Evolutionary conservation across 495 filamentous ascomycete genomes (phyloP).

Genomic region (Penicillium waksmanii): DNA sequence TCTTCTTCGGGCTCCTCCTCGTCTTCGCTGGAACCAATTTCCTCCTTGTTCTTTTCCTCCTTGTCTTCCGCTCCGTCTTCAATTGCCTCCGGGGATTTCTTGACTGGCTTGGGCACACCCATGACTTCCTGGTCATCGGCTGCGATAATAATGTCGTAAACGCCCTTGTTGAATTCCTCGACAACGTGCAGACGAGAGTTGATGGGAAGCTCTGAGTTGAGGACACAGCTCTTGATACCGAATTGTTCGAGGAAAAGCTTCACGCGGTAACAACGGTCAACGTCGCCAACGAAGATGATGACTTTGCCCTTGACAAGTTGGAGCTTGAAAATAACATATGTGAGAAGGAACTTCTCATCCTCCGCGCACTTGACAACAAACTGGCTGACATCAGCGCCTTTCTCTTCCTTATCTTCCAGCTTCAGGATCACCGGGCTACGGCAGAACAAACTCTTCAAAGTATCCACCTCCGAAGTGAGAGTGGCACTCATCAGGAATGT

Average conservation of each 20-base stretch:
- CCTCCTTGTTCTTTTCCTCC: conserved; percentile 23
- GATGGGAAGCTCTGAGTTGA: conserved; percentile 94
- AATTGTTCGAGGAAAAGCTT: conserved; percentile 98
- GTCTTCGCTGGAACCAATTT: conserved; percentile 38
- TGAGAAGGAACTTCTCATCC: conserved; percentile 94
- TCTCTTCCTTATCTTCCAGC: conserved; percentile 72
- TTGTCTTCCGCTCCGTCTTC: conserved; percentile 18
- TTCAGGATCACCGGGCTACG: conserved; percentile 77
- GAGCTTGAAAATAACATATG: conserved; percentile 93
- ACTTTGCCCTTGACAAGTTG: conserved; percentile 93
- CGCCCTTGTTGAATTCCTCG: conserved; percentile 93
- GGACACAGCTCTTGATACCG: conserved; percentile 86
- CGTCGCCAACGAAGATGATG: conserved; percentile 91
- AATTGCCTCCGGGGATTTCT: conserved; percentile 33
- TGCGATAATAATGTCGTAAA: conserved; percentile 97
- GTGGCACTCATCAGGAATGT: conserved; percentile 94
- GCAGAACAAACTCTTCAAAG: conserved; percentile 84
- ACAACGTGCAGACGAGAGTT: conserved; percentile 93
- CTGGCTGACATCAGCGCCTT: conserved; percentile 76
- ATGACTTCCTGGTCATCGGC: conserved; percentile 90
- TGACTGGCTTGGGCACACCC: conserved; percentile 53
- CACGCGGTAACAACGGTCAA: conserved; percentile 90
- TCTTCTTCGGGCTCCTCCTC: conserved; percentile 37
- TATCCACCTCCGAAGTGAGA: conserved; percentile 82
- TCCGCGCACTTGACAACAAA: conserved; percentile 88